Conservation (phyloP, 345 rosid genomes). For the Rhizophora mangle region DNA sequence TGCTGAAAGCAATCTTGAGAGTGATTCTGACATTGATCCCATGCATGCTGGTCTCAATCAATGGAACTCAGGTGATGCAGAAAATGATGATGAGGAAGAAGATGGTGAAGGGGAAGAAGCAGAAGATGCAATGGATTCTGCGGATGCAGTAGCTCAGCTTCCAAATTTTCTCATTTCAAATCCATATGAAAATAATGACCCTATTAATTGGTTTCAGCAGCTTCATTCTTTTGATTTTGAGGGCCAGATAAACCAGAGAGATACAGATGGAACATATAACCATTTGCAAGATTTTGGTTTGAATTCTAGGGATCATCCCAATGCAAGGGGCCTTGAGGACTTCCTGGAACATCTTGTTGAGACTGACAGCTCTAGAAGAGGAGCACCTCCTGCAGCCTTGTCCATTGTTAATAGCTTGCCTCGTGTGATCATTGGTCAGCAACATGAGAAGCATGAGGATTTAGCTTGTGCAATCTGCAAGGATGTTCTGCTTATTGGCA, state of each 20-base stretch:
- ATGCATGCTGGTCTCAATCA: constrained; percentile 76
- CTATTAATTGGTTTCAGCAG: constrained; percentile 20
- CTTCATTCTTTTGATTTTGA: constrained; percentile 44
- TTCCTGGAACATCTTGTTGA: constrained; percentile 72
- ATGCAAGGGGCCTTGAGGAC: constrained; percentile 63
- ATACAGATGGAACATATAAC: constrained; percentile 34
- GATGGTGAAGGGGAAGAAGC: constrained; percentile 65
- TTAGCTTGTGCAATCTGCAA: constrained; percentile 84
- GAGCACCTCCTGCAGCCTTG: constrained; percentile 84
- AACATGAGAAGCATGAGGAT: constrained; percentile 45
- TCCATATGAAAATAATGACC: constrained; percentile 45
- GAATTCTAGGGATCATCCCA: constrained; percentile 57
- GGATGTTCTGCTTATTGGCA: constrained; percentile 53
- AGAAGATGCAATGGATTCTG: constrained; percentile 37
- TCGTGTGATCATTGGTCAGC: constrained; percentile 37
- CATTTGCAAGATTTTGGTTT: constrained; percentile 40
- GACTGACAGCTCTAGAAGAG: constrained; percentile 69
- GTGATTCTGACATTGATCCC: constrained; percentile 90
- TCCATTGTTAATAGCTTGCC: constrained; percentile 68
- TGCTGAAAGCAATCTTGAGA: constrained; percentile 49
- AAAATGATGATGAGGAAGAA: constrained; percentile 43
- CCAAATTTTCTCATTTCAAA: constrained; percentile 36
- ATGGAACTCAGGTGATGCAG: constrained; percentile 68
- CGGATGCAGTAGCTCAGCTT: constrained; percentile 25
- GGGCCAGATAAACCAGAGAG: constrained; percentile 34